Conservation (phyloP, 2,329 filamentous ascomycete species). For the Thermoascus crustaceus region DNA sequence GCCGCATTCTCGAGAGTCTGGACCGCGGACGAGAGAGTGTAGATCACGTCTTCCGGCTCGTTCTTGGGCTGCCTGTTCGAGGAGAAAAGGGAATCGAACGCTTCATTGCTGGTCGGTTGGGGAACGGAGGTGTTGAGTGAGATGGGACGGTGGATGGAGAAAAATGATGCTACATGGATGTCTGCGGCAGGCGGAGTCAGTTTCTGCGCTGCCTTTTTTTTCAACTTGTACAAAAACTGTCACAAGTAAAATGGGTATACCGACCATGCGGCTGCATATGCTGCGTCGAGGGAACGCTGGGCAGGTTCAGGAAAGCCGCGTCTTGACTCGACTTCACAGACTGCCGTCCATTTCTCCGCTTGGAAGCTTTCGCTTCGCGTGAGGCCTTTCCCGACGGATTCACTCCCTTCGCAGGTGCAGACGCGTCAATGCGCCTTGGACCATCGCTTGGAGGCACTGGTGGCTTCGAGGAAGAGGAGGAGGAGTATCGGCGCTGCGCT, state of each 20-base stretch:
- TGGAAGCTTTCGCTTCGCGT: constrained; percentile 25
- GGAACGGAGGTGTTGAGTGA: constrained; percentile 78
- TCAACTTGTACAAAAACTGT: too few species aligned
- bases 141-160: constrained; percentile 90
- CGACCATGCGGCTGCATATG: constrained; percentile 42
- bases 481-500: constrained; percentile 40
- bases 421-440: constrained; percentile 32
- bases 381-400: constrained; percentile 30
- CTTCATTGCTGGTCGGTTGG: constrained; percentile 59
- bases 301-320: constrained; percentile 35
- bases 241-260: constrained; percentile 9
- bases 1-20: constrained; percentile 35
- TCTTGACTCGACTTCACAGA: constrained; percentile 29
- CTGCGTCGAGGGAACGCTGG: constrained; percentile 42
- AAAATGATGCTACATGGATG: constrained; percentile 82
- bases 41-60: constrained; percentile 52
- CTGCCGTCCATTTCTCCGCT: constrained; percentile 24
- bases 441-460: constrained; percentile 40
- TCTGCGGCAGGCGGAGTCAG: constrained; percentile 45
- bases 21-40: constrained; percentile 50
- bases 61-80: constrained; percentile 40
- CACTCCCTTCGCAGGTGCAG: constrained; percentile 30
- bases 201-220: too few species aligned
- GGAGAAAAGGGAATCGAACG: constrained; percentile 80
- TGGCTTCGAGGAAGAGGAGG: constrained; percentile 43